phyloP scores from a whole-genome alignment of 1,284 basidiomycete genomes.

The Cryptococcus amylolentus region DNA sequence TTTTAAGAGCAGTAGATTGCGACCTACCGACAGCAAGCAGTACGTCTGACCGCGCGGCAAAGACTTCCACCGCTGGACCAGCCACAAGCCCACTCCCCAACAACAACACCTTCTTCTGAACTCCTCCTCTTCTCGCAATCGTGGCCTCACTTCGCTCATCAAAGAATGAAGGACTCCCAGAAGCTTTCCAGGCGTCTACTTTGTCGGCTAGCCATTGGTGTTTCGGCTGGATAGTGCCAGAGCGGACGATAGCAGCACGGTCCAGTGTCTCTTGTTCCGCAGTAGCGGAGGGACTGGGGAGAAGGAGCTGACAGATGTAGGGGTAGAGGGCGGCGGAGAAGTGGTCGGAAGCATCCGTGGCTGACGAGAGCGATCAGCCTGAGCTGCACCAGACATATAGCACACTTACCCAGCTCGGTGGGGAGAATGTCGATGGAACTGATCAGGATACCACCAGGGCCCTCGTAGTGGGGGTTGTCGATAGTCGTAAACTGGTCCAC shows the following conservation, averaged over 20 bases:
- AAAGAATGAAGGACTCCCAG: not conserved
- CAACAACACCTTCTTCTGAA: slow-evolving; percentile 67
- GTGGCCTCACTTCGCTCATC: not conserved
- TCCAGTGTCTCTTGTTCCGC: slow-evolving; percentile 54
- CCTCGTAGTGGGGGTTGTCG: slow-evolving; percentile 65
- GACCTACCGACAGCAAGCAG: slow-evolving; percentile 68
- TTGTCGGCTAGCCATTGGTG: slow-evolving; percentile 62
- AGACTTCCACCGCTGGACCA: slow-evolving; percentile 72
- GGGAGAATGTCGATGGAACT: slow-evolving; percentile 88
- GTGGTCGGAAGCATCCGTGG: slow-evolving; percentile 68
- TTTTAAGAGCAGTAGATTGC: too few relatives aligned
- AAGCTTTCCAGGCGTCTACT: slow-evolving; percentile 50
- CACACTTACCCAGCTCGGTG: slow-evolving; percentile 62
- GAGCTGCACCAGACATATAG: not conserved
- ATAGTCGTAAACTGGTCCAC: slow-evolving; percentile 68
- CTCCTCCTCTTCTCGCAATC: slow-evolving; percentile 24
- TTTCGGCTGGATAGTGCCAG: slow-evolving; percentile 57
- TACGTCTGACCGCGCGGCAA: slow-evolving; percentile 60
- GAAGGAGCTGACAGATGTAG: slow-evolving; percentile 59
- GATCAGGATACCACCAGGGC: slow-evolving; percentile 60
- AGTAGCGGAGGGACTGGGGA: slow-evolving; percentile 23
- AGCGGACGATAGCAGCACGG: slow-evolving; percentile 65
- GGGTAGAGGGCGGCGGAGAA: slow-evolving; percentile 67
- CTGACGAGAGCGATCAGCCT: slow-evolving; percentile 6
- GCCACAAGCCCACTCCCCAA: slow-evolving; percentile 91